Evolutionary conservation across 257 asterid species (phyloP).

Genomic region (Nicotiana knightiana): DNA sequence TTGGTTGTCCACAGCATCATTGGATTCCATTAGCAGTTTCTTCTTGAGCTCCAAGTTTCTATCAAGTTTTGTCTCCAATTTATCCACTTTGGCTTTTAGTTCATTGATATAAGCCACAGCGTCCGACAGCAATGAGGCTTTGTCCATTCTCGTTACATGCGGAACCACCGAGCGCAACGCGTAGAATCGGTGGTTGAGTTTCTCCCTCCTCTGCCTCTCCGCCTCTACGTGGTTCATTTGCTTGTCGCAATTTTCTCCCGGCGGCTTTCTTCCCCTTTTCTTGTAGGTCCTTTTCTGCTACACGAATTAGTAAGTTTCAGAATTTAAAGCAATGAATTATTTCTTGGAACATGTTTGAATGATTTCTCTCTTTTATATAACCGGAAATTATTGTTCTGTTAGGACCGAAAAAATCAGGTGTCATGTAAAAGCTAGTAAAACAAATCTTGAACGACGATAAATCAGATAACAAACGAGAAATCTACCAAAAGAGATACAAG

Average conservation of each 20-base stretch:
- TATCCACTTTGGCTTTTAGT: slow-evolving; percentile 45
- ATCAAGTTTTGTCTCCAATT: slow-evolving; percentile 30
- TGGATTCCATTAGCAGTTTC: slow-evolving; percentile 29
- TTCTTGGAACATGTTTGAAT: too few relatives aligned
- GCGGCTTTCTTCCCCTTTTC: slow-evolving; percentile 68
- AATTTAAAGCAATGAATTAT: slow-evolving; percentile 16
- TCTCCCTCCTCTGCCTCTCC: slow-evolving; percentile 88
- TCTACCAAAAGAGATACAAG: too few relatives aligned
- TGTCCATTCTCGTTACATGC: slow-evolving; percentile 71
- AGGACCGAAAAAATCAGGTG: too few relatives aligned
- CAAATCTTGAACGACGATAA: too few relatives aligned
- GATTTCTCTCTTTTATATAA: too few relatives aligned
- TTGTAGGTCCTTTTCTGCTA: slow-evolving; percentile 5
- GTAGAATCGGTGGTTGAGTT: slow-evolving; percentile 76
- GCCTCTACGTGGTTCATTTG: slow-evolving; percentile 70
- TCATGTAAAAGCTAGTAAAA: too few relatives aligned
- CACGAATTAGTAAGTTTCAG: not conserved
- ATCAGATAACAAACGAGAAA: too few relatives aligned
- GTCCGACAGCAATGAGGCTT: slow-evolving; percentile 68
- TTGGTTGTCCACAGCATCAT: slow-evolving; percentile 26
- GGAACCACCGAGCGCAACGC: slow-evolving; percentile 78
- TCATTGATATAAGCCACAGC: slow-evolving; percentile 75
- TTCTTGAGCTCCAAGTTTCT: not conserved
- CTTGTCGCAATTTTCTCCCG: slow-evolving; percentile 24
- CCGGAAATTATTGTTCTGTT: too few relatives aligned